phyloP scores from a whole-genome alignment of 2,329 filamentous ascomycete species.

The Fusarium beomiforme region DNA sequence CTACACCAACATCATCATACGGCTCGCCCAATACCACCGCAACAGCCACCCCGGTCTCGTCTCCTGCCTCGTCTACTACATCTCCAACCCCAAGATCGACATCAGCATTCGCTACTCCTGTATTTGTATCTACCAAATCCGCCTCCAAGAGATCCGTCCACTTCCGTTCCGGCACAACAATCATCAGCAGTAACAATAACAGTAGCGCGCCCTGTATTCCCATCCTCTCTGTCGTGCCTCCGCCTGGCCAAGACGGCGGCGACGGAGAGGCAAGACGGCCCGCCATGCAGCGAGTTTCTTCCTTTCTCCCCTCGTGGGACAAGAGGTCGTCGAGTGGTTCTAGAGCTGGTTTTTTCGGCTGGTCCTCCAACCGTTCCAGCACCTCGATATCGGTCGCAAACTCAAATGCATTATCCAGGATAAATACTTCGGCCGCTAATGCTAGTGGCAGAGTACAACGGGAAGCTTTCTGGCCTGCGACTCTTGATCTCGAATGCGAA shows the following conservation, averaged over 20 bases:
- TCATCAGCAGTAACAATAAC: constrained; percentile 27
- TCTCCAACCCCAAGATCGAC: constrained; percentile 35
- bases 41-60: constrained; percentile 31
- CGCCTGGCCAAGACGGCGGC: constrained; percentile 47
- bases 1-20: constrained; percentile 27
- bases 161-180: constrained; percentile 22
- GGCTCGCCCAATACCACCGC: constrained; percentile 29
- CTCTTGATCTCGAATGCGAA: constrained; percentile 87
- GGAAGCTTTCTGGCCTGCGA: constrained; percentile 87
- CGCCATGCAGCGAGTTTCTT: constrained; percentile 57
- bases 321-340: constrained; percentile 51
- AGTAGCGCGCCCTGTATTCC: constrained; percentile 47
- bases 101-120: constrained; percentile 28
- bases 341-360: constrained; percentile 52
- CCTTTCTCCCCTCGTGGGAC: constrained; percentile 57
- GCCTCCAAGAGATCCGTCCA: constrained; percentile 30
- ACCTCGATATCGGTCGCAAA: constrained; percentile 34
- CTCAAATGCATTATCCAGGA: constrained; percentile 43
- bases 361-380: constrained; percentile 61
- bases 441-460: constrained; percentile 46
- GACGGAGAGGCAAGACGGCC: constrained; percentile 49
- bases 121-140: constrained; percentile 20
- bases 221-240: constrained; percentile 47
- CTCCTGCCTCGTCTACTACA: constrained; percentile 32
- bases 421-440: constrained; percentile 50